Conservation (phyloP, 2,329 filamentous ascomycete species). For the Trichoderma afroharzianum region DNA sequence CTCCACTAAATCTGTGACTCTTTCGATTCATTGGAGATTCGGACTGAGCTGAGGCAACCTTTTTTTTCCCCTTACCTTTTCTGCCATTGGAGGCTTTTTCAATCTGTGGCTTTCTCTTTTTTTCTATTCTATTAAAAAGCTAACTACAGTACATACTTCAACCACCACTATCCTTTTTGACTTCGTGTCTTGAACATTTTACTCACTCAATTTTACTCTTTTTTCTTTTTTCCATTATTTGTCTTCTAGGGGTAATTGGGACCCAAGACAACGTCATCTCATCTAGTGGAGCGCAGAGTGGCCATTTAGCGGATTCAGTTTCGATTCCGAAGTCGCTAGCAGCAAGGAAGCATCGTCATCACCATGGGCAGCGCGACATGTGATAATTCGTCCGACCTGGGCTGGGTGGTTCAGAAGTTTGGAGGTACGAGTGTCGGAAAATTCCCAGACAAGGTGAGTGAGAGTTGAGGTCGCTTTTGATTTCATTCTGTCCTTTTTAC, state of each 20-base stretch:
- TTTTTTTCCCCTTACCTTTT: not conserved
- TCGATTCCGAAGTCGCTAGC: conserved; percentile 18
- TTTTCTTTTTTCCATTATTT: not conserved
- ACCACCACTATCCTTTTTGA: not conserved
- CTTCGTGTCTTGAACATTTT: not conserved
- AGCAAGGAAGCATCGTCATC: not conserved
- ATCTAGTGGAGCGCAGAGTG: not conserved
- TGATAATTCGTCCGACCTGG: conserved; percentile 39
- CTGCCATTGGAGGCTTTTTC: not conserved
- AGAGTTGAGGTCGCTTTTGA: not conserved
- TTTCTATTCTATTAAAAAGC: not conserved
- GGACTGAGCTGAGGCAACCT: conserved; percentile 3
- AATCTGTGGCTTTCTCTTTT: conserved; percentile 2
- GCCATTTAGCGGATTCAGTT: not conserved
- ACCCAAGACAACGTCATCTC: not conserved
- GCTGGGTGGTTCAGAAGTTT: conserved; percentile 92
- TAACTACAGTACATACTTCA: not conserved
- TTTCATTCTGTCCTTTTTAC: not conserved
- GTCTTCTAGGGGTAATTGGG: not conserved
- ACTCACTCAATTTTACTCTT: not conserved
- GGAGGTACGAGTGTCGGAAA: conserved; percentile 95
- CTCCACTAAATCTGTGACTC: not conserved
- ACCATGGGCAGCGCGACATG: conserved; percentile 33
- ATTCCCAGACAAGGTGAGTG: conserved; percentile 66
- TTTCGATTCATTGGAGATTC: not conserved